Percentiles rank a stretch among this genome's conserved stretches.
Evolutionary conservation across 768 basidiomycete genomes (phyloP).

Genomic region (Obba rivulosa): DNA sequence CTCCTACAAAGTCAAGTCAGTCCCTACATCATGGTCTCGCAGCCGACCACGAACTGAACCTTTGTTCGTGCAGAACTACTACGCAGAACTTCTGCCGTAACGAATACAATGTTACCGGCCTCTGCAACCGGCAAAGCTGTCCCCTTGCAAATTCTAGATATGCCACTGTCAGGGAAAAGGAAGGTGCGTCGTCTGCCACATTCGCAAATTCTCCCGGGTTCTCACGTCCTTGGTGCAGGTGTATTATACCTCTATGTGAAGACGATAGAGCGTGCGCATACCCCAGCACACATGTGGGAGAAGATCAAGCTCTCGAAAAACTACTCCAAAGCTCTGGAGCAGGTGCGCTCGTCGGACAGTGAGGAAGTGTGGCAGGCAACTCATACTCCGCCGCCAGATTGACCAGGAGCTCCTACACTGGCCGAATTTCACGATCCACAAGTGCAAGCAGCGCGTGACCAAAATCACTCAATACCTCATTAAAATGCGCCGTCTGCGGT

Average conservation of each 20-base stretch:
- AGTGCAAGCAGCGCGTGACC: slow-evolving; percentile 98
- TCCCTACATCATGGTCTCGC: slow-evolving; percentile 6
- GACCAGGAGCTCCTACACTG: slow-evolving; percentile 95
- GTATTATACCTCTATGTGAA: slow-evolving; percentile 91
- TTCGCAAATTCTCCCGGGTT: not conserved
- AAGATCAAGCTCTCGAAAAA: slow-evolving; percentile 87
- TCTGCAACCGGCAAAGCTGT: slow-evolving; percentile 93
- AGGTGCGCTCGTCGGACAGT: slow-evolving; percentile 45
- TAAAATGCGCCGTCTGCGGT: slow-evolving; percentile 89
- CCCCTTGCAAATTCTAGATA: slow-evolving; percentile 97
- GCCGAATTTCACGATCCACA: slow-evolving; percentile 96
- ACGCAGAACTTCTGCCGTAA: slow-evolving; percentile 99
- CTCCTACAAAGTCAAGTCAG: slow-evolving; percentile 99
- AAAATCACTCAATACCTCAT: slow-evolving; percentile 99
- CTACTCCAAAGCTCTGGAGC: slow-evolving; percentile 92
- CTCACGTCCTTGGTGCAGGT: slow-evolving; percentile 38
- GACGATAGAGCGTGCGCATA: slow-evolving; percentile 95
- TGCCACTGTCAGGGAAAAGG: slow-evolving; percentile 95
- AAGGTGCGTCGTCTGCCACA: slow-evolving; percentile 49
- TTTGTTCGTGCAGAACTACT: slow-evolving; percentile 54
- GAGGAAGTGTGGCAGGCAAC: not conserved
- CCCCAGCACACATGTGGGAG: slow-evolving; percentile 98
- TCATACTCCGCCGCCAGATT: slow-evolving; percentile 52
- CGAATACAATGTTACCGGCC: slow-evolving; percentile 96
- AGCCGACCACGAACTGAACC: slow-evolving; percentile 8